Base-by-base conservation (phyloP, 805 yeast species). In the Candida xyloterini region DNA sequence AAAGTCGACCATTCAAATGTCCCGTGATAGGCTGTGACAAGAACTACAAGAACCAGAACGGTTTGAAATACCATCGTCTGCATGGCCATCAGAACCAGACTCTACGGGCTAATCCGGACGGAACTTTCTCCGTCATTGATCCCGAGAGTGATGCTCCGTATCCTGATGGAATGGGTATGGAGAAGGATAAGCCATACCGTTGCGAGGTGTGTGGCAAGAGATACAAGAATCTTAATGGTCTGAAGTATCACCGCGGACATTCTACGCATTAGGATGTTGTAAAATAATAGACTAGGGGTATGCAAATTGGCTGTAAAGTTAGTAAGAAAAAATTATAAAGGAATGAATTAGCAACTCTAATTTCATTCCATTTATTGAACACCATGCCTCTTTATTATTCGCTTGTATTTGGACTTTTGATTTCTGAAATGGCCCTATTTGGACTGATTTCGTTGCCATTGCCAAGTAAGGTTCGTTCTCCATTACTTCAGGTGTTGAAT, bases 191-290 rank as follows among this genome's bases (percentile, higher is more conserved):
- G 68, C 99, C 99, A 27, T 93, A 91, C 63, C 76, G 97, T 58
- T 93, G 99, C 66, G 98, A 93, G 67, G 96, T 91, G 30, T 93
- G 99, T 67, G 98, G 98, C 43, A 93, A 91, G 66, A 71, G 99
- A 42, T 93, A 93, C 69, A 93, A 93, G 73, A 93, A 93, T 59
- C 70, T 93, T 56, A 93, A 93, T 62, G 99, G 99, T 20, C 73
- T 93, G 63, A 93, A 93, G 66, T 93, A 93, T 63, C 99, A 93
- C 65, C 78, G 97, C 55, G 98, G 96, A 15, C 99, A 93, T 66
- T 81, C 97, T n/a, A 91, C 98, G 30, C 98, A 91, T 70, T 38
- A 36, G 34, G 38, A 29, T 20, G 43, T 26, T 34, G 43, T 40
- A 32, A 21, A 33, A 42, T 30, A 41, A 30, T 26, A 30, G 39